phyloP scores from a whole-genome alignment of 164 flowering plant genomes.

The Pachysandra terminalis region DNA sequence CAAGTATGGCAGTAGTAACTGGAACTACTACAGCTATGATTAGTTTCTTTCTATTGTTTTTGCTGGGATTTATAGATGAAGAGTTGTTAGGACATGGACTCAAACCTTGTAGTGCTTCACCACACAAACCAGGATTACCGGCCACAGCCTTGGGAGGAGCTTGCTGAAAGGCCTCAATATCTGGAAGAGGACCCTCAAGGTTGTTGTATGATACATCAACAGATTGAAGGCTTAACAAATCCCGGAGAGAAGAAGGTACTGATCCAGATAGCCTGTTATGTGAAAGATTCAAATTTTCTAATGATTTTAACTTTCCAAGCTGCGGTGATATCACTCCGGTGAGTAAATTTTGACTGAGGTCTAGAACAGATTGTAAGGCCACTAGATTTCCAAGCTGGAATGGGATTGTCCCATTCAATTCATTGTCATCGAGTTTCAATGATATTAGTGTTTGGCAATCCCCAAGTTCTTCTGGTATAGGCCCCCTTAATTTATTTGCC shows the following conservation, averaged over 20 bases:
- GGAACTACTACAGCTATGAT: constrained; percentile 10
- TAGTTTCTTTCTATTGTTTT: constrained; percentile 8
- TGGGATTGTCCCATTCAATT: constrained; percentile 25
- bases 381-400: constrained; percentile 22
- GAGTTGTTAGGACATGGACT: constrained; percentile 8
- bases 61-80: not conserved
- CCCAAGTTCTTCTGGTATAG: constrained; percentile 26
- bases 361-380: constrained; percentile 13
- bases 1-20: not conserved
- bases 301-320: constrained; percentile 4
- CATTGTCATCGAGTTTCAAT: constrained; percentile 20
- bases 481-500: constrained; percentile 12
- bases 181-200: constrained; percentile 22
- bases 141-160: constrained; percentile 14
- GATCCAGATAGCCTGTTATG: not conserved
- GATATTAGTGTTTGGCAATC: constrained; percentile 11
- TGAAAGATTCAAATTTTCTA: constrained; percentile 2
- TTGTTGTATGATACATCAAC: constrained; percentile 15
- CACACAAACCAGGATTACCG: constrained; percentile 27
- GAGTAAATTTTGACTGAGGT: constrained; percentile 27
- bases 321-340: constrained; percentile 17
- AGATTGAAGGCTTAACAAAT: constrained; percentile 6
- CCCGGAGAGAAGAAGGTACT: not conserved
- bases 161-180: constrained; percentile 4
- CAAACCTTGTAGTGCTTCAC: constrained; percentile 10